Base-by-base conservation (phyloP, 371 early-diverging fungal genomes). In the Parasitella parasitica region DNA sequence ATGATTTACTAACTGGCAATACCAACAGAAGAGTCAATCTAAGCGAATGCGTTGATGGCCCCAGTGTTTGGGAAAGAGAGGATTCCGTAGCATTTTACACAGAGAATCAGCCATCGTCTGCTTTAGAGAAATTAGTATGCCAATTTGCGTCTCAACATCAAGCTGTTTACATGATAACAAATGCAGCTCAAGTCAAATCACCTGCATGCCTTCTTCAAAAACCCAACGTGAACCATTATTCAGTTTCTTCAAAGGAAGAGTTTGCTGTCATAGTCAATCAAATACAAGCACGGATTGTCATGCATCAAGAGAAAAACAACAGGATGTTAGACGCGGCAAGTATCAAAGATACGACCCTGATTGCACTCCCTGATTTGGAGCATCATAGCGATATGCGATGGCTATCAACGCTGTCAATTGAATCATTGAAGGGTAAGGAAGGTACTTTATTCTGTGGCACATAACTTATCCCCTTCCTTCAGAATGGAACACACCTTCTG, bases 391-490 rank as follows among this genome's bases (percentile, higher is more conserved):
- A 53, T 57, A 61, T 72, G 6, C 49, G 36, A 2, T 85, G 86
- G 86, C 61, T 85, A 54, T 60, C 81, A 15, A 78, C 81, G 60
- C 63, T 87, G 8, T 68, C 87, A 0, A 41, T 83, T 4, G 65
- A 74, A n/a, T 57, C 81, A 11, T 58, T 87, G 3, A 64, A 77
- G 85, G 79, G 55, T 71, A 77, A 18, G 71, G 83, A 22, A 61
- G 83, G n/a, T 69, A 75, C n/a, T 82, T 84, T 2, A 52, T 78
- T n/a, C 61, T 70, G 4, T 72, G 67, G 30, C 2, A 39, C 12
- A 16, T 15, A n/a, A 8, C 22, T 26, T 13, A 24, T 26, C 4
- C 26, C 0, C 6, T 16, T 24, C 79, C 78, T n/a, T 12, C 11
- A 55, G 56, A 41, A 16, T 59, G 59, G 59, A 22, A 59, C 36